Base-by-base conservation (phyloP, 2,329 filamentous ascomycete genomes). In the Fusarium sp. region DNA sequence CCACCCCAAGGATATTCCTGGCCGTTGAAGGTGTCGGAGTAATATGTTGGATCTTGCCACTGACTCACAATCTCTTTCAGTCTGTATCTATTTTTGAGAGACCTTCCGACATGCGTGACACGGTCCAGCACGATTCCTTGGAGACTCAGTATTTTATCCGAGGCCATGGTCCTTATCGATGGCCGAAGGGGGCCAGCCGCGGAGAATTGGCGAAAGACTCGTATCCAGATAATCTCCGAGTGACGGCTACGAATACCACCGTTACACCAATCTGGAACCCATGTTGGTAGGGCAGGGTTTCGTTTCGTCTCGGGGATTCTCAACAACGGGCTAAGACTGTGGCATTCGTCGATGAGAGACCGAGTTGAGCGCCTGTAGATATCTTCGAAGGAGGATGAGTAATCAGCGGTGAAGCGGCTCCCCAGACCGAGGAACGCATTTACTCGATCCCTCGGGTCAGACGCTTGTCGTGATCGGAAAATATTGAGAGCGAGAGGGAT, bases 191-290 rank as follows among this genome's bases (percentile, higher is more conserved):
- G 14, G 18, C 18, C 27, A 7, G 47, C 24, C n/a, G 47, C 47
- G 11, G 27, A 54, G 27, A 54, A 54, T 13, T 31, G 27, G 4
- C 18, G 27, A 31, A 54, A 54, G 27, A 54, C 18, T 13, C 47
- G 47, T 54, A 54, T 54, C 47, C 18, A 54, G 18, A 54, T 31
- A 31, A 54, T 54, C 47, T 54, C 47, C 18, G 47, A 54, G 27
- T 87, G 77, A 65, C 85, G 89, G 56, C 90, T 90, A 31, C 85
- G 83, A 20, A 34, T 24, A 66, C 42, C 57, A 16, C 63, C n/a
- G 16, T 90, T 78, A 75, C 90, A 90, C 57, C 89, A 84, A 76
- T 90, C 87, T n/a, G 47, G 47, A 54, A 31, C 47, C 47, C 18
- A 54, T n/a, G 11, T 31, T 4, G 47, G 27, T 8, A 52, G 47